Base-by-base conservation (phyloP, 176 grass and related monocot species). In the Cenchrus fungigraminus region DNA sequence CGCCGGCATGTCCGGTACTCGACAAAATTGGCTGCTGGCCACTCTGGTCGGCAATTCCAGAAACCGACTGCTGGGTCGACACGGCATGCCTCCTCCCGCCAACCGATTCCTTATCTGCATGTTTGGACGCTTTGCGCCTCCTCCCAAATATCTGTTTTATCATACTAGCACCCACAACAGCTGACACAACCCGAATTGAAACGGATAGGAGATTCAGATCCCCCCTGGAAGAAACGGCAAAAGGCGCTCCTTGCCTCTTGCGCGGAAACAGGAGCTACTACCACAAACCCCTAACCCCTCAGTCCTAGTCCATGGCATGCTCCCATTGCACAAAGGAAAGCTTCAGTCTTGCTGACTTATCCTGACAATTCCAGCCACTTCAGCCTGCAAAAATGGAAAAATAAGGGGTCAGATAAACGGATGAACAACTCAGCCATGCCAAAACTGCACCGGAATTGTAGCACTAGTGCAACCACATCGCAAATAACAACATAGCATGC, bases 71-170 rank as follows among this genome's bases (percentile, higher is more conserved):
- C 74, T 46, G 76, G 76, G 80, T 74, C 5, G 46, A 74, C 28
- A 47, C 51, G 0, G 62, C 50, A 47, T 62, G 71, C 42, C 63
- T 80, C 4, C 50, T 74, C 68, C 87, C 69, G 14, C 67, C 59
- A 79, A 42, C 4, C 9, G 74, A 56, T 5, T 75, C 87, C 76
- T 85, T 89, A 20, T 75, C 51, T 68, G 59, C 40, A 2, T 40
- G 60, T 68, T 85, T 89, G 8, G 87, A 11, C 3, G 50, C 25
- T 20, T 89, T 89, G 50, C 76, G 68, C 50, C 76, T 40, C 50
- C 76, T 40, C 20, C 87, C 82, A 22, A 89, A 84, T 65, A 89
- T 84, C 73, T 84, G 76, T 19, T 68, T 89, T 57, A 89, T 89
- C 87, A 80, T 88, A 56, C 56, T 68, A 84, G 14, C 45, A 64